Conservation (phyloP, 805 yeast genomes). For the Starmerella apis region DNA sequence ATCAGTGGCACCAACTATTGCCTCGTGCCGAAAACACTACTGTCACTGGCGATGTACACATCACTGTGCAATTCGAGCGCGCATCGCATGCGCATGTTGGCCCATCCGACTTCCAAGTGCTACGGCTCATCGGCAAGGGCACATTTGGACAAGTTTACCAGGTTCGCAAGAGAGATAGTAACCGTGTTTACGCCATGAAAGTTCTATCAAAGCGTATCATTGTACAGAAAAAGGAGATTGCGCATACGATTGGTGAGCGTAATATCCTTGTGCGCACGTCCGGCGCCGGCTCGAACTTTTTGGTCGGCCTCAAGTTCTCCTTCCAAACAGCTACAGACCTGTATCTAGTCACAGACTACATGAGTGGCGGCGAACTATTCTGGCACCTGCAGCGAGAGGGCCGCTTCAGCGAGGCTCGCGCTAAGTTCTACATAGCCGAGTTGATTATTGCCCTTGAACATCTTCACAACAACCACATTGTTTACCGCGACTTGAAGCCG, state of each 20-base stretch:
- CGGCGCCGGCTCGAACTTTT: conserved; percentile 78
- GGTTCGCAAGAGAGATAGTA: conserved; percentile 81
- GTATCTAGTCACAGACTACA: conserved; percentile 89
- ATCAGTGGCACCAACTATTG: conserved; percentile 64
- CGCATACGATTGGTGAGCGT: conserved; percentile 96
- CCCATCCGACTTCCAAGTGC: conserved; percentile 88
- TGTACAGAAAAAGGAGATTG: conserved; percentile 93
- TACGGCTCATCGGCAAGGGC: conserved; percentile 86
- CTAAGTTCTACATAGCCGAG: conserved; percentile 95
- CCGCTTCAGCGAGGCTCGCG: conserved; percentile 82
- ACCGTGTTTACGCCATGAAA: conserved; percentile 93
- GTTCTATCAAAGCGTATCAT: conserved; percentile 88
- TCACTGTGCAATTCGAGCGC: conserved; percentile 60
- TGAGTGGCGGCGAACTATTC: conserved; percentile 96
- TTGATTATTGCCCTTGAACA: conserved; percentile 86
- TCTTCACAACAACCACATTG: conserved; percentile 89
- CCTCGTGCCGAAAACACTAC: conserved; percentile 61
- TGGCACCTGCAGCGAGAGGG: conserved; percentile 98
- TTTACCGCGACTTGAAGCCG: conserved; percentile 93
- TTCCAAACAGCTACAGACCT: conserved; percentile 92
- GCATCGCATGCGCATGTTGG: conserved; percentile 64
- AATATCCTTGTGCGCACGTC: conserved; percentile 89
- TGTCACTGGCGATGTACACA: conserved; percentile 66
- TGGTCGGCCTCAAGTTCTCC: conserved; percentile 89
- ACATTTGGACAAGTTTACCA: conserved; percentile 97